phyloP scores from a whole-genome alignment of 2,329 filamentous ascomycete species.

The Colletotrichum spinosum region DNA sequence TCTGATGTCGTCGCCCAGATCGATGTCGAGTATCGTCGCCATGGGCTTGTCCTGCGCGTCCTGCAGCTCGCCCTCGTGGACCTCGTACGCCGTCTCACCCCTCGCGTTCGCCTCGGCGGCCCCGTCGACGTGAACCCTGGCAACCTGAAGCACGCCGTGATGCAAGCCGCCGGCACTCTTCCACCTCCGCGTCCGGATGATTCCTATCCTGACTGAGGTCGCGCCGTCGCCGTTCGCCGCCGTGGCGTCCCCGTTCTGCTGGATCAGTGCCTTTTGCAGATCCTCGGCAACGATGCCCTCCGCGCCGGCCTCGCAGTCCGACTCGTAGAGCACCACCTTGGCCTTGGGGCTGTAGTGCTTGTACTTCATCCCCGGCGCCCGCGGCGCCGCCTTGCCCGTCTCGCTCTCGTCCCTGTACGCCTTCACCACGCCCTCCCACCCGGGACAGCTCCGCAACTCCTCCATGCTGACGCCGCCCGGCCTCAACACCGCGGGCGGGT shows the following conservation, averaged over 20 bases:
- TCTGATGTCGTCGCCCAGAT: slow-evolving; percentile 76
- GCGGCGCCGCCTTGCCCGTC: slow-evolving; percentile 72
- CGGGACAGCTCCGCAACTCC: slow-evolving; percentile 76
- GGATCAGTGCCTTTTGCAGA: slow-evolving; percentile 41
- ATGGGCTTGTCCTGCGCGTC: slow-evolving; percentile 46
- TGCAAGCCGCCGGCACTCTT: slow-evolving; percentile 54
- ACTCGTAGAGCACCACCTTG: slow-evolving; percentile 84
- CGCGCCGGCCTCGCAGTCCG: slow-evolving; percentile 50
- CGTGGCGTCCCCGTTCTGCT: slow-evolving; percentile 28
- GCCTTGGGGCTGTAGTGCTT: slow-evolving; percentile 96
- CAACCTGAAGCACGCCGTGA: slow-evolving; percentile 45
- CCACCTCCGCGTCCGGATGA: slow-evolving; percentile 70
- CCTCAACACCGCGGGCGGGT: slow-evolving; percentile 83
- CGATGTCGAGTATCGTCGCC: slow-evolving; percentile 73
- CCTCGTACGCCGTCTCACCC: slow-evolving; percentile 50
- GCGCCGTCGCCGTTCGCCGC: slow-evolving; percentile 40
- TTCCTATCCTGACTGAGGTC: slow-evolving; percentile 54
- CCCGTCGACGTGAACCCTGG: slow-evolving; percentile 43
- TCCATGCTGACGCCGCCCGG: slow-evolving; percentile 91
- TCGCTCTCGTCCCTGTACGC: slow-evolving; percentile 84
- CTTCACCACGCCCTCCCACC: slow-evolving; percentile 83
- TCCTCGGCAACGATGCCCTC: slow-evolving; percentile 52
- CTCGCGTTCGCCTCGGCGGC: slow-evolving; percentile 39
- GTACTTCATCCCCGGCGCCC: slow-evolving; percentile 98
- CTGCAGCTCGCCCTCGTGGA: slow-evolving; percentile 55